Evolutionary conservation across 2,329 filamentous ascomycete genomes (phyloP), one percentile per base, ranked within the genome.

Genomic region (Bimuria novae-zelandiae): DNA sequence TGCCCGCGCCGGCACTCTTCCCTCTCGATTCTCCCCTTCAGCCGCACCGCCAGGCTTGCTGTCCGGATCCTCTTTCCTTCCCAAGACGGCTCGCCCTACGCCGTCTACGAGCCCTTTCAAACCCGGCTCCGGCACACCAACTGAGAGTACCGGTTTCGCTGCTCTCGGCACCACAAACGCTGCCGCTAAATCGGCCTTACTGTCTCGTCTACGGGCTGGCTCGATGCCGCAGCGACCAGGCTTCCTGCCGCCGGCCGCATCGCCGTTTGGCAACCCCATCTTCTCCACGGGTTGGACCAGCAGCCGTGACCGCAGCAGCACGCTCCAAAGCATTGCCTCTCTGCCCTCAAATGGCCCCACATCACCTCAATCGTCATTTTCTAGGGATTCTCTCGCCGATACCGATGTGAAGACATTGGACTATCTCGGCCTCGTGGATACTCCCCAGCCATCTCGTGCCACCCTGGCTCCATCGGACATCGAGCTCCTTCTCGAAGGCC

Each of bases 381-480:
- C 91, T 10, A 86, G 88, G 61, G 92, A 96, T 67, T 92, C 90
- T 25, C 84, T 88, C 40, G 88, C 86, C 16, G 93, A 97, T 68
- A 90, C 87, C 25, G 92, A 97, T 70, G 91, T 96, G 62, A 89
- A 90, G 68, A 99, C 94, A 2, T 79, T 99, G 63, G 94, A 99
- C 73, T 99, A 99, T 70, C 84, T 99, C 55, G 94, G 94, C 42
- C 83, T 99, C 44, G 93, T 92, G 27, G 94, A 97, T 74, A 96
- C 92, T 14, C 93, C 94, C 17, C 91, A 96, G 70, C 88, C 90
- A 48, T 80, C 85, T 55, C 84, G 87, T 57, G 88, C 89, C 43
- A 88, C 87, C 57, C 79, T 95, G 57, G 86, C 86, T 36, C 79
- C 79, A 36, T 87, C 89, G 7, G 74, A 79, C 65, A 59, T 80